Conservation (phyloP, 2,329 filamentous ascomycete genomes). For the Neospermospora avenae region DNA sequence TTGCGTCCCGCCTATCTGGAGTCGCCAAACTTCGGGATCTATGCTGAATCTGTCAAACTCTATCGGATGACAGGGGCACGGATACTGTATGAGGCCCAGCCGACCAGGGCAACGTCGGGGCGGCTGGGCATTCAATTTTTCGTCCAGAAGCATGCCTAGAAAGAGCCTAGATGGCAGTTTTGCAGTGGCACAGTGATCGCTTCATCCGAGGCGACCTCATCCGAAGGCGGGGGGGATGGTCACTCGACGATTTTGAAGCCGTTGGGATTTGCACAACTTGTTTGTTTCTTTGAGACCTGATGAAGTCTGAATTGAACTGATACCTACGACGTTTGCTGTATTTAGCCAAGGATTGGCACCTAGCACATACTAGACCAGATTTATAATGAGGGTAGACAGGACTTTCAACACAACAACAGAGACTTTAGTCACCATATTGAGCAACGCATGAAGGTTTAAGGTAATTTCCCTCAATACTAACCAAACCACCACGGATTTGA, state of each 20-base stretch:
- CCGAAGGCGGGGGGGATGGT: neutral
- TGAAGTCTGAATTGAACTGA: neutral
- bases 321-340: neutral
- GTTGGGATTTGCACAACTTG: too few relatives aligned
- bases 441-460: too few relatives aligned
- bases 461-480: too few relatives aligned
- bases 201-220: neutral
- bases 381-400: too few relatives aligned
- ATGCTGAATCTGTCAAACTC: slow-evolving; percentile 15
- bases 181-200: neutral
- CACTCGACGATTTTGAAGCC: neutral
- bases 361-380: neutral
- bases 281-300: too few relatives aligned
- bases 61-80: slow-evolving; percentile 8
- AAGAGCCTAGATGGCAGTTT: neutral
- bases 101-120: neutral
- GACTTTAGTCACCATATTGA: too few relatives aligned
- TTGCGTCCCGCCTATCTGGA: slow-evolving; percentile 9
- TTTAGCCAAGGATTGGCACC: neutral
- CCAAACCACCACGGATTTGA: too few relatives aligned
- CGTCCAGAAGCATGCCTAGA: neutral
- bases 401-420: neutral
- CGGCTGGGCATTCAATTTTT: neutral
- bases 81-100: neutral
- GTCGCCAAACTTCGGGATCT: slow-evolving; percentile 8